phyloP scores from a whole-genome alignment of 805 yeast species.

The Saccharomycopsis synnaedendra region DNA sequence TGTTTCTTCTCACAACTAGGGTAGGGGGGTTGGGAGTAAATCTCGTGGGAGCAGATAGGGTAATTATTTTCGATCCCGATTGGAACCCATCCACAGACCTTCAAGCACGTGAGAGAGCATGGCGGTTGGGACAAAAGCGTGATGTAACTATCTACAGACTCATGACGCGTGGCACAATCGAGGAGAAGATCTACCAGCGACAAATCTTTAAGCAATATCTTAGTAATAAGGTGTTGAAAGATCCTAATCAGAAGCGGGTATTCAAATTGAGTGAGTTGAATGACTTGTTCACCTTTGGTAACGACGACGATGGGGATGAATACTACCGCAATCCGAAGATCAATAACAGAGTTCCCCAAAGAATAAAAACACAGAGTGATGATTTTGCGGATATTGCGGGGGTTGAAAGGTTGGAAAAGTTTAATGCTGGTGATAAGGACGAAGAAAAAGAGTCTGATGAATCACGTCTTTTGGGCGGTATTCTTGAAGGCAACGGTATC shows the following conservation, averaged over 20 bases:
- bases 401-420: slow-evolving; percentile 60
- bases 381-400: slow-evolving; percentile 64
- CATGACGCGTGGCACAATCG: slow-evolving; percentile 92
- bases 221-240: slow-evolving; percentile 87
- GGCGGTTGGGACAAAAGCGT: slow-evolving; percentile 91
- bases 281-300: slow-evolving; percentile 79
- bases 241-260: slow-evolving; percentile 88
- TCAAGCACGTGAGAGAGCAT: slow-evolving; percentile 94
- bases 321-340: slow-evolving; percentile 32
- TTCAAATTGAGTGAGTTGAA: slow-evolving; percentile 88
- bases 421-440: slow-evolving; percentile 28
- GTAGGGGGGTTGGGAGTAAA: slow-evolving; percentile 96
- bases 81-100: slow-evolving; percentile 98
- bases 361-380: slow-evolving; percentile 36
- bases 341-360: slow-evolving; percentile 15
- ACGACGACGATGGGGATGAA: slow-evolving; percentile 43
- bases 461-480: slow-evolving; percentile 58
- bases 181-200: slow-evolving; percentile 92
- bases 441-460: slow-evolving; percentile 30
- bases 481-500: slow-evolving; percentile 58
- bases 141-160: slow-evolving; percentile 85
- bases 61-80: slow-evolving; percentile 91
- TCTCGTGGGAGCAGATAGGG: slow-evolving; percentile 89
- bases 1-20: slow-evolving; percentile 81
- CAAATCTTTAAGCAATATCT: slow-evolving; percentile 93